Base-by-base conservation (phyloP, 768 basidiomycete species). In the Cystobasidium ongulense region DNA sequence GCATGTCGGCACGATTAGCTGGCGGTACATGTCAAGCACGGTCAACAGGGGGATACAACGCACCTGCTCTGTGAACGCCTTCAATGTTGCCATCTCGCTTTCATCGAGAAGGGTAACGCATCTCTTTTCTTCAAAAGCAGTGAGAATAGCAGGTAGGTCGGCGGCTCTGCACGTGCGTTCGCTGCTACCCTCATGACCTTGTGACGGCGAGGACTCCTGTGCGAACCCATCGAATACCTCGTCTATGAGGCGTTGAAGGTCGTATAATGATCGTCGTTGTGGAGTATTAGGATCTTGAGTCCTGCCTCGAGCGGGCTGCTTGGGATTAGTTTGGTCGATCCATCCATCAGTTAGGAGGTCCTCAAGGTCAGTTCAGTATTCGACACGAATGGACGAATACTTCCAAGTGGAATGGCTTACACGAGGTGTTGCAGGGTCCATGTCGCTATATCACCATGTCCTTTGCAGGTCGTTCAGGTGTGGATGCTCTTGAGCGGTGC, bases 31-130 rank as follows among this genome's bases (percentile, higher is more conserved):
- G 13, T n/a, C 13, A 46, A 13, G n/a, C n/a, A 13, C 13, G n/a
- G n/a, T 13, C 39, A 50, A 7, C 38, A 5, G 15, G 10, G 46
- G 23, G 23, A 57, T 50, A 43, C 25, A 23, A 43, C 35, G 2
- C 53, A 71, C 68, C 68, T 71, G 68, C 21, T 71, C 36, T 11
- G 68, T 54, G 53, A 71, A 71, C 8, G 29, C 25, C 17, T 54
- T 54, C 10, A 71, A n/a, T 18, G 31, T 53, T 8, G 7, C 68
- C 33, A 29, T 57, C 68, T 71, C 68, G 15, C 38, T 52, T 10
- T 71, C 68, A 13, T 54, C 35, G 27, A 71, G 68, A 8, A 71
- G 52, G 2, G 53, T 57, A 1, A 71, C n/a, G 1, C 53, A 7
- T 13, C 68, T 10, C 17, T 52, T 52, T 21, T 54, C 54, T 29